Evolutionary conservation across 78 protist species (phyloP), one percentile per base, ranked within the genome.

Genomic region (Emiliania huxleyi): DNA sequence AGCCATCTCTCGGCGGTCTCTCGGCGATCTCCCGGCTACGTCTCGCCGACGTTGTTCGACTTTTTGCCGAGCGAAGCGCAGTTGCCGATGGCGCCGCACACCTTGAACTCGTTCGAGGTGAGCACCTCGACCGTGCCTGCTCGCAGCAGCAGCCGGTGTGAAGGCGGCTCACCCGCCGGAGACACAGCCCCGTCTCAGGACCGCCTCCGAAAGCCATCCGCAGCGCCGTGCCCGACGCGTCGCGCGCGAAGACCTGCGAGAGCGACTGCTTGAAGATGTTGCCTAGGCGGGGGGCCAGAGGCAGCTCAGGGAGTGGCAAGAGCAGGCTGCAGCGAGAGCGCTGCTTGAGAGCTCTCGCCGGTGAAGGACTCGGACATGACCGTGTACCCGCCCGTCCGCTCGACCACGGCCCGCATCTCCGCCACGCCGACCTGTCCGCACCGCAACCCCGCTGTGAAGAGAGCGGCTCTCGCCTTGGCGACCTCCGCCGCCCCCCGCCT

Each of bases 71-170:
- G 52, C 5, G 96, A 90, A 5, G 94, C 42, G 84, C 93, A 44
- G 38, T 93, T 93, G 55, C 99, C 99, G 69, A 97, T 95, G 69
- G 96, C 96, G 85, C 99, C 99, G 48, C 94, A 93, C 15, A 35
- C 87, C 87, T 77, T 77, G 87, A 77, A 19, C 43, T 77, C 87
- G 87, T 19, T 29, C 19, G 75, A 52, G 37, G 83, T 46, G 45
- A 73, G 52, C 1, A 96, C 98, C 23, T 96, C 97, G 62, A 98
- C 0, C 11, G 95, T 75, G 29, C 96, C n/a, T n/a, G n/a, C n/a
- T n/a, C n/a, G n/a, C n/a, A n/a, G n/a, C n/a, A n/a, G n/a, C n/a
- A n/a, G n/a, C n/a, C n/a, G n/a, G n/a, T n/a, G n/a, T n/a, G n/a
- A n/a, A n/a, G n/a, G n/a, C n/a, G n/a, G n/a, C n/a, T n/a, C n/a